Percentiles rank a stretch among this genome's conserved stretches.
Conservation (phyloP, 2,329 filamentous ascomycete genomes). For the Colletotrichum simmondsii region DNA sequence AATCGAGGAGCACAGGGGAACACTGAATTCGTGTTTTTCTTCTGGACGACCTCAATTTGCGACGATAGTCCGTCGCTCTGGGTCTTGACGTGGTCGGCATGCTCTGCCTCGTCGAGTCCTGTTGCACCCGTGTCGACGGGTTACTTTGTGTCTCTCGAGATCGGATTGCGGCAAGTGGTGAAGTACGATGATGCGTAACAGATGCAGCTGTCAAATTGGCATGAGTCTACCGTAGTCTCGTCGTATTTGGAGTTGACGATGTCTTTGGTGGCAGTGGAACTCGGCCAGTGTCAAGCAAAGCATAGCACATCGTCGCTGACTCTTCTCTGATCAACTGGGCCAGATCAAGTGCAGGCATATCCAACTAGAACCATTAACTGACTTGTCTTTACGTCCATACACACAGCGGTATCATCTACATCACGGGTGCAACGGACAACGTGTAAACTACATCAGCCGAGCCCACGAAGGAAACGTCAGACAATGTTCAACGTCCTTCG, state of each 20-base stretch:
- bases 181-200: background rate
- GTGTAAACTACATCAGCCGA: background rate
- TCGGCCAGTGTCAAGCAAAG: background rate
- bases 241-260: background rate
- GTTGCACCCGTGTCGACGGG: constrained; percentile 24
- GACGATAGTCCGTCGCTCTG: background rate
- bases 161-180: background rate
- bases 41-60: background rate
- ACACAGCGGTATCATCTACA: constrained; percentile 8
- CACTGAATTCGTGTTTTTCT: background rate
- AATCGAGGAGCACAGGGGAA: background rate
- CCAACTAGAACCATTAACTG: background rate
- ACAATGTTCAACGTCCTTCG: background rate
- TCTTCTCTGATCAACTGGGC: background rate
- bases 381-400: background rate
- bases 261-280: background rate
- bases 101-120: constrained; percentile 13
- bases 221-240: background rate
- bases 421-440: constrained; percentile 30
- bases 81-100: constrained; percentile 21
- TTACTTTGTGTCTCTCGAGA: background rate
- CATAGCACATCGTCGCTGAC: background rate
- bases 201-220: background rate
- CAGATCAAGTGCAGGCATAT: background rate
- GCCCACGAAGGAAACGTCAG: background rate